Evolutionary conservation across 2,329 filamentous ascomycete genomes (phyloP).

Genomic region (Colletotrichum somersetense): DNA sequence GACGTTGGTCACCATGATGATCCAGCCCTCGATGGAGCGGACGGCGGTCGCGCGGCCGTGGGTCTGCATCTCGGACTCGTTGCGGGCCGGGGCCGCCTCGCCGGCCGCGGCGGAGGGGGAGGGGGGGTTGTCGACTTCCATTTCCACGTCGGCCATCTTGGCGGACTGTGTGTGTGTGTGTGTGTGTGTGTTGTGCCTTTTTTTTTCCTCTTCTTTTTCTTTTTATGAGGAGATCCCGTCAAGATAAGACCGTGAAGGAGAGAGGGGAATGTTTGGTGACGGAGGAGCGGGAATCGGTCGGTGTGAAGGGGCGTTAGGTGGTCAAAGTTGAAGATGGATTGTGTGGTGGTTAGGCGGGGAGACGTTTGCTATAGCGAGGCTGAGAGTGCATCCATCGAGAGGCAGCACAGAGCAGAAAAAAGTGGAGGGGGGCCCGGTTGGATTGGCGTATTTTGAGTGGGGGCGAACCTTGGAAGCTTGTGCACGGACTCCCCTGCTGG

Average conservation of each 20-base stretch:
- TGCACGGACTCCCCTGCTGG: slow-evolving; percentile 14
- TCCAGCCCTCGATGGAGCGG: slow-evolving; percentile 91
- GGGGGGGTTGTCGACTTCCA: slow-evolving; percentile 68
- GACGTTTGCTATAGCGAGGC: slow-evolving; percentile 21
- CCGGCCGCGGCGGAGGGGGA: slow-evolving; percentile 45
- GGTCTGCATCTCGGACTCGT: slow-evolving; percentile 77
- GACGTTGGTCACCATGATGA: slow-evolving; percentile 86
- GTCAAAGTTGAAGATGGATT: slow-evolving; percentile 12
- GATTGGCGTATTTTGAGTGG: slow-evolving; percentile 3
- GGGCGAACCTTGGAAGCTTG: slow-evolving; percentile 10
- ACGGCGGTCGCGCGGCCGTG: slow-evolving; percentile 82
- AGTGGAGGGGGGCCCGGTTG: slow-evolving; percentile 15
- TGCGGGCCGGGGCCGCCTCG: slow-evolving; percentile 57
- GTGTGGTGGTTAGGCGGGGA: slow-evolving; percentile 12
- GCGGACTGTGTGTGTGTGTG: neutral
- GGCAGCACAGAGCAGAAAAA: slow-evolving; percentile 3
- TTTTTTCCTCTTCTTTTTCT: neutral
- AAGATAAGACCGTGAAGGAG: no score
- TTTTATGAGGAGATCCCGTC: neutral
- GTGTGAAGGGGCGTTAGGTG: neutral
- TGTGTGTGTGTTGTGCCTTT: neutral
- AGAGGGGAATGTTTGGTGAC: neutral
- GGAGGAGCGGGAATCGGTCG: slow-evolving; percentile 4
- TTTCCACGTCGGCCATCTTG: slow-evolving; percentile 67
- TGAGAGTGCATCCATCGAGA: slow-evolving; percentile 4